phyloP scores from a whole-genome alignment of 768 basidiomycete genomes.

The Mycena maculata region DNA sequence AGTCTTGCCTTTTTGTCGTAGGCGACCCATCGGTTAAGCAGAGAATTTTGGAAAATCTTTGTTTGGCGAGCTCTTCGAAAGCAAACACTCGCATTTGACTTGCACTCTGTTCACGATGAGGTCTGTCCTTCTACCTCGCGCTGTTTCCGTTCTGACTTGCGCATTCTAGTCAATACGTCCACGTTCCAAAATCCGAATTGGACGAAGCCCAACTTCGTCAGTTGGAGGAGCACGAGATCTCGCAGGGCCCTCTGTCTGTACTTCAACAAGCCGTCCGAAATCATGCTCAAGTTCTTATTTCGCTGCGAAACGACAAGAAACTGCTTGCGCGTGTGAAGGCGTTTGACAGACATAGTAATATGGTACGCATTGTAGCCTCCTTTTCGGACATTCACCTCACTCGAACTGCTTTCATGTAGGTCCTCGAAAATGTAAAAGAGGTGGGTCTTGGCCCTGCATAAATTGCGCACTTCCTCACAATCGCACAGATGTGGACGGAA shows the following conservation, averaged over 20 bases:
- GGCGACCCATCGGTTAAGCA: slow-evolving; percentile 71
- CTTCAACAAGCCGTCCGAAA: slow-evolving; percentile 98
- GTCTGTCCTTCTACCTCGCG: slow-evolving; percentile 5
- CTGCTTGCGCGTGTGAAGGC: slow-evolving; percentile 95
- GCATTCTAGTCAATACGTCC: slow-evolving; percentile 88
- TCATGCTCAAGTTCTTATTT: slow-evolving; percentile 97
- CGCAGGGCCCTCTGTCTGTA: slow-evolving; percentile 96
- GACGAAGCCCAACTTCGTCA: slow-evolving; percentile 97
- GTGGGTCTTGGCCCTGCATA: slow-evolving; percentile 50
- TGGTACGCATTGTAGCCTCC: slow-evolving; percentile 68
- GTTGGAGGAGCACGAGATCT: slow-evolving; percentile 98
- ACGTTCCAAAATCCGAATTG: slow-evolving; percentile 96
- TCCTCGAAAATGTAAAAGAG: slow-evolving; percentile 98
- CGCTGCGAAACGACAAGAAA: slow-evolving; percentile 98
- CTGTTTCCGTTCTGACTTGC: slow-evolving; percentile 11
- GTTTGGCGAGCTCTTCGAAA: neutral
- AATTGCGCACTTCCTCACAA: neutral
- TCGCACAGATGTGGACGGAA: slow-evolving; percentile 96
- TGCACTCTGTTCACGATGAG: slow-evolving; percentile 26
- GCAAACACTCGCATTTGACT: neutral
- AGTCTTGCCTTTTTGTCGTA: slow-evolving; percentile 87
- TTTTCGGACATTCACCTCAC: slow-evolving; percentile 22
- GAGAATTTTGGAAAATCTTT: slow-evolving; percentile 16
- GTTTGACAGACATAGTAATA: slow-evolving; percentile 98
- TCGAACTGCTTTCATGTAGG: slow-evolving; percentile 56